Evolutionary conservation across 192 early-diverging fungal genomes (phyloP), one percentile per base, ranked within the genome.

Genomic region (Coemansia sp.): DNA sequence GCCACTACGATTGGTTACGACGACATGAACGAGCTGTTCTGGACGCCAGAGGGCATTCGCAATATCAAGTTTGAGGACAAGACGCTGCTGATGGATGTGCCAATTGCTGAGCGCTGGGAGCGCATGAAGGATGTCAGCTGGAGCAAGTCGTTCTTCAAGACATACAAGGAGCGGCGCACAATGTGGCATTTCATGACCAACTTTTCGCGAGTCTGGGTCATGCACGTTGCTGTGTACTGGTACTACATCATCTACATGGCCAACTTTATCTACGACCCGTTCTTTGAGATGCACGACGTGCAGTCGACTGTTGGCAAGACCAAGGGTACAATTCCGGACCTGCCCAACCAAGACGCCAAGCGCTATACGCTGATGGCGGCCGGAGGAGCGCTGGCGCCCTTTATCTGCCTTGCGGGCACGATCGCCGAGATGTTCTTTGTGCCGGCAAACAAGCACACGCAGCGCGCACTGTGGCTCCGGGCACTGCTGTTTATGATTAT

Each of bases 201-300:
- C 77, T 92, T 94, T 57, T 87, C 88, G 29, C 90, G 92, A 23
- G 83, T 92, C 23, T 94, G 92, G 92, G 88, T 94, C 60, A 88
- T 94, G 71, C 90, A 94, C 66, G 68, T 94, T 41, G 83, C 85
- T 2, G 70, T 87, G 9, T 92, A 89, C 71, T 92, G 86, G 84
- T 90, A 90, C 77, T 92, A 90, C 80, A 90, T 90, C 21, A 86
- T 85, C 65, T 88, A 85, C 41, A 87, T 88, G 52, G 85, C 86
- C 11, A 83, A 85, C 38, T 88, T 88, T 59, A 41, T 92, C 17
- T 90, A 91, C 74, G 82, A 82, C 61, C 80, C 80, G 31, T 70
- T 74, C 52, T 82, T 82, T 60, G 80, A 82, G 69, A 50, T 64
- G 72, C 72, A 76, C 58, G 72, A 77, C 48, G 67, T 74, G 47